Percentiles rank a stretch among this genome's conserved stretches.
Conservation (phyloP, 2,329 filamentous ascomycete species). For the Trichophyton benhamiae region DNA sequence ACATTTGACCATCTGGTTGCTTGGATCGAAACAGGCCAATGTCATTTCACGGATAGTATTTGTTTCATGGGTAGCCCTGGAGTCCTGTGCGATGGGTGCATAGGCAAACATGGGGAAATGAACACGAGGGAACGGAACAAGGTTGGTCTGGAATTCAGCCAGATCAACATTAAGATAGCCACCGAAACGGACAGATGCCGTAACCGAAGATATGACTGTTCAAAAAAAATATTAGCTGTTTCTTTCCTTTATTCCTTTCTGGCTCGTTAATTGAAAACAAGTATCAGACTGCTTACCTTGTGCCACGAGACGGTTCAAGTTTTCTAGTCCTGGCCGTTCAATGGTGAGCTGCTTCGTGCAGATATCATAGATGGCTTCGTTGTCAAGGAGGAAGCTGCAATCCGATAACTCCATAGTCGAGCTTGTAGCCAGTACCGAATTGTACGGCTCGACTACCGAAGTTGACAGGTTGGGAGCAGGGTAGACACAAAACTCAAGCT, state of each 20-base stretch:
- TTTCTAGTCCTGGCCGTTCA: constrained; percentile 51
- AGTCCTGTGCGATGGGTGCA: constrained; percentile 51
- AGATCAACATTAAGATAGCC: constrained; percentile 56
- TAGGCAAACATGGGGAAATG: constrained; percentile 57
- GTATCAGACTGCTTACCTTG: constrained; percentile 45
- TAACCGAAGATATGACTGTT: constrained; percentile 55
- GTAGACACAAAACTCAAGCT: constrained; percentile 56
- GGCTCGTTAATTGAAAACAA: neutral
- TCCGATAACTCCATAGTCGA: constrained; percentile 57
- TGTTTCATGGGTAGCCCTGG: constrained; percentile 72
- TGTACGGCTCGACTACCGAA: constrained; percentile 58
- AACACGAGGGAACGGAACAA: constrained; percentile 56
- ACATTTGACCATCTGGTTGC: constrained; percentile 59
- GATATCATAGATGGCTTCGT: constrained; percentile 57
- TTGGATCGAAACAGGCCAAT: constrained; percentile 43
- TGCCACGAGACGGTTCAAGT: constrained; percentile 54
- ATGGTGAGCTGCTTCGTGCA: constrained; percentile 54
- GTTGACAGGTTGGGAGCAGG: constrained; percentile 52
- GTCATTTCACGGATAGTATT: constrained; percentile 92
- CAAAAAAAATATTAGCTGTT: constrained; percentile 25
- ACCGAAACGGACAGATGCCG: constrained; percentile 52
- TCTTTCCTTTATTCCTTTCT: neutral
- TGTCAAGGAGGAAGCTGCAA: constrained; percentile 57
- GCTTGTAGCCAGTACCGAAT: constrained; percentile 44
- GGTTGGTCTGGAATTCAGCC: constrained; percentile 58